phyloP scores from a whole-genome alignment of 768 basidiomycete genomes.

The Inosperma sp. region DNA sequence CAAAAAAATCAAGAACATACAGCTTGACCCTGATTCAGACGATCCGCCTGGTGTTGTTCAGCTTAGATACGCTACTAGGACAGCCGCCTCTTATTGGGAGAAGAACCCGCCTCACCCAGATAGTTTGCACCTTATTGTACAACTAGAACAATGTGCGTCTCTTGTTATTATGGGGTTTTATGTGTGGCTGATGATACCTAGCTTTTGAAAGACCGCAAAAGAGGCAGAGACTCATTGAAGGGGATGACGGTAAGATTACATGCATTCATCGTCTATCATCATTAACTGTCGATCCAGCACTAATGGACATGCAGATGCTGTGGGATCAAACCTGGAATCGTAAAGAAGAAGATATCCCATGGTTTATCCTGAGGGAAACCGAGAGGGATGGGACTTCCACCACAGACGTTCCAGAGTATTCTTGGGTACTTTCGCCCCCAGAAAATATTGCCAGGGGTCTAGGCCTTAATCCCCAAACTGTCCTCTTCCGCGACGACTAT shows the following conservation, averaged over 20 bases:
- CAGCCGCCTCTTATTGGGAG: not conserved
- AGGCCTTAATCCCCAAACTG: not conserved
- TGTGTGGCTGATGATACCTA: not conserved
- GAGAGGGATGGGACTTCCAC: not conserved
- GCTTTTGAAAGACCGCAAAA: not conserved
- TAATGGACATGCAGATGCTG: not conserved
- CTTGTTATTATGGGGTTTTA: not conserved
- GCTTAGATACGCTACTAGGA: not conserved
- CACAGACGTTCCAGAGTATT: not conserved
- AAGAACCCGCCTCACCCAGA: not conserved
- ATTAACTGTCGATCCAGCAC: not conserved
- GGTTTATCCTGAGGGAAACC: not conserved
- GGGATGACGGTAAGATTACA: not conserved
- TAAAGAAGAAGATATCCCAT: not conserved
- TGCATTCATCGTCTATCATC: not conserved
- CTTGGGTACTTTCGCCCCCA: not conserved
- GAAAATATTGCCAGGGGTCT: not conserved
- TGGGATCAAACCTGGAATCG: constrained; percentile 4
- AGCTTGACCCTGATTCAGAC: not conserved
- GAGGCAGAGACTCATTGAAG: not conserved
- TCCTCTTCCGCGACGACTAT: constrained; percentile 1
- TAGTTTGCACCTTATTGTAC: not conserved
- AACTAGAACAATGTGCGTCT: too few species aligned
- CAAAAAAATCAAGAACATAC: not conserved
- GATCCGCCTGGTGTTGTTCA: not conserved